Conservation (phyloP, 495 filamentous ascomycete genomes). For the Aspergillus haitiensis region DNA sequence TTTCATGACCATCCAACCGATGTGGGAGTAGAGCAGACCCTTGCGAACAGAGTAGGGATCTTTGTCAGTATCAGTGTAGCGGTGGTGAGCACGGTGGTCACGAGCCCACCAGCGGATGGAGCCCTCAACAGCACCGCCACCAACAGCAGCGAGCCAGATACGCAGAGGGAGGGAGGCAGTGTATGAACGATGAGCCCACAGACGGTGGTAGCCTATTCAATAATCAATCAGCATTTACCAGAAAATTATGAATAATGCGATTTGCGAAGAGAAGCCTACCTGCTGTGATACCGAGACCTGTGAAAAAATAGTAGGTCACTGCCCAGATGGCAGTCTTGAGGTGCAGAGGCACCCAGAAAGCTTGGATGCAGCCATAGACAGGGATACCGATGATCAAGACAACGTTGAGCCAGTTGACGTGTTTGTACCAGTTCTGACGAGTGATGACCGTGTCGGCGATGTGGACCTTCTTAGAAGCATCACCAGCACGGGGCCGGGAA, state of each 20-base stretch:
- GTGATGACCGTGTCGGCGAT: constrained; percentile 70
- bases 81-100: constrained; percentile 95
- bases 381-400: constrained; percentile 85
- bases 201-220: constrained; percentile 73
- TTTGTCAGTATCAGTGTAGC: constrained; percentile 98
- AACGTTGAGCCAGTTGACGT: constrained; percentile 95
- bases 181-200: constrained; percentile 96
- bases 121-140: constrained; percentile 93
- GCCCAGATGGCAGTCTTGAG: constrained; percentile 78
- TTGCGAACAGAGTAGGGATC: constrained; percentile 99
- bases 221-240: constrained; percentile 15
- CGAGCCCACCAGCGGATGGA: constrained; percentile 97
- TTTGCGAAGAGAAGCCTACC: constrained; percentile 47
- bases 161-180: constrained; percentile 84
- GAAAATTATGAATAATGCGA: neutral
- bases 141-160: constrained; percentile 88
- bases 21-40: constrained; percentile 92
- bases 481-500: constrained; percentile 37
- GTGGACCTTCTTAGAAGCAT: constrained; percentile 54
- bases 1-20: constrained; percentile 93
- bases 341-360: constrained; percentile 79
- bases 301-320: constrained; percentile 87
- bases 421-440: constrained; percentile 88
- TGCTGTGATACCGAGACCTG: constrained; percentile 85
- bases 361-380: constrained; percentile 67